phyloP scores from a whole-genome alignment of 495 filamentous ascomycete genomes.

The Hypoxylon intermedium region DNA sequence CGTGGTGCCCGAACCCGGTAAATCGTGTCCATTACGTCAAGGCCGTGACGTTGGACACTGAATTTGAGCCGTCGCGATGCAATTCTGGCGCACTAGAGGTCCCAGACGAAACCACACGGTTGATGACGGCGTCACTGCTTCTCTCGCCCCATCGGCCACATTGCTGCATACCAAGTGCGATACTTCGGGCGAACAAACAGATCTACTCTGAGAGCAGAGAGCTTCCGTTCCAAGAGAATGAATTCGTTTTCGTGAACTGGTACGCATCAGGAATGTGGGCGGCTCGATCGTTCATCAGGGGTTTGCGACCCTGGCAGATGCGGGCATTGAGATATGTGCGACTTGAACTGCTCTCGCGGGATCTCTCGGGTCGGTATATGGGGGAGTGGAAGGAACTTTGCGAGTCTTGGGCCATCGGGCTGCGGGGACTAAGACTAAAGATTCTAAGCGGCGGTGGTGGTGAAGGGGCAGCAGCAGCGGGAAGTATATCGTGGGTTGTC shows the following conservation, averaged over 20 bases:
- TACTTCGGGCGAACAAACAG: slow-evolving; percentile 42
- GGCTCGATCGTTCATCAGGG: slow-evolving; percentile 37
- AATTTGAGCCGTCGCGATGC: neutral
- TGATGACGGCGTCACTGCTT: slow-evolving; percentile 11
- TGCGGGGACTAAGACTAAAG: slow-evolving; percentile 42
- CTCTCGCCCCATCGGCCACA: slow-evolving; percentile 42
- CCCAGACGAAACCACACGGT: neutral
- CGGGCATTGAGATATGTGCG: slow-evolving; percentile 43
- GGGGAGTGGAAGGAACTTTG: slow-evolving; percentile 45
- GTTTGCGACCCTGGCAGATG: slow-evolving; percentile 43
- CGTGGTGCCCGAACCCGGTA: slow-evolving; percentile 41
- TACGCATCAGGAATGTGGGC: slow-evolving; percentile 44
- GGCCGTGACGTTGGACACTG: slow-evolving; percentile 17
- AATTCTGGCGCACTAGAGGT: neutral
- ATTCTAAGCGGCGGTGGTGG: slow-evolving; percentile 33
- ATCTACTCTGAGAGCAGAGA: slow-evolving; percentile 44
- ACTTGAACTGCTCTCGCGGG: slow-evolving; percentile 38
- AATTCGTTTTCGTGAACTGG: slow-evolving; percentile 49
- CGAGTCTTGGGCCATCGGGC: slow-evolving; percentile 33
- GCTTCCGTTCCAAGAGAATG: slow-evolving; percentile 46
- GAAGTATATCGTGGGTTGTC: slow-evolving; percentile 31
- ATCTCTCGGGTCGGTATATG: slow-evolving; percentile 25
- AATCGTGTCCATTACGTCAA: slow-evolving; percentile 38
- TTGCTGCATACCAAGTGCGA: slow-evolving; percentile 40
- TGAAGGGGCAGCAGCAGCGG: neutral